A percentile compares a stretch with the other conserved stretches of the same genome.
phyloP scores from a whole-genome alignment of 768 basidiomycete species.

The Mrakia gelida region DNA sequence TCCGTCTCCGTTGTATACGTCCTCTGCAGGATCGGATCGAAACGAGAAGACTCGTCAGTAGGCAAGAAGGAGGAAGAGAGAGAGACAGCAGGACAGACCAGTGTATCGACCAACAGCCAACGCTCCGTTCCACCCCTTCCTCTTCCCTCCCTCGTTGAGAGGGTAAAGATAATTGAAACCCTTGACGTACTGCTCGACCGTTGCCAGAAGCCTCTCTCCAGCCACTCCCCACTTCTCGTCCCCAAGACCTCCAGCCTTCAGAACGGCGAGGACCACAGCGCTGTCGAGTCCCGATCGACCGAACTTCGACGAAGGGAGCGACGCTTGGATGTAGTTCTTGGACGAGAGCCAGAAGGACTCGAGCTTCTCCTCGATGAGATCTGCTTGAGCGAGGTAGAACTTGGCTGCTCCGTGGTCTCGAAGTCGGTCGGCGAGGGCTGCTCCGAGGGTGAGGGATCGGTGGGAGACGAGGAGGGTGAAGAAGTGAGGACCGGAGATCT shows the following conservation, averaged over 20 bases:
- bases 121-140: constrained; percentile 34
- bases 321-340: constrained; percentile 22
- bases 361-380: constrained; percentile 30
- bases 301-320: constrained; percentile 19
- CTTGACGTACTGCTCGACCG: constrained; percentile 38
- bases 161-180: constrained; percentile 42
- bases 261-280: constrained; percentile 40
- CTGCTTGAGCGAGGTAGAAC: constrained; percentile 37
- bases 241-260: constrained; percentile 33
- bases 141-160: constrained; percentile 37
- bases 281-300: constrained; percentile 40
- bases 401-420: constrained; percentile 38
- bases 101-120: constrained; percentile 40
- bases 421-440: constrained; percentile 38
- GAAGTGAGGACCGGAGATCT: constrained; percentile 40
- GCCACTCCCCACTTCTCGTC: constrained; percentile 15
- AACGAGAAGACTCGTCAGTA: not conserved
- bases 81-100: constrained; percentile 31
- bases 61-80: no score
- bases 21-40: constrained; percentile 35
- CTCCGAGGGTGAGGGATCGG: constrained; percentile 41
- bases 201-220: constrained; percentile 36
- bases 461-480: constrained; percentile 42
- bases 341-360: constrained; percentile 37
- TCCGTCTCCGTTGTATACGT: constrained; percentile 44